Base-by-base conservation (phyloP, 768 basidiomycete genomes). In the Mycena belliarum region DNA sequence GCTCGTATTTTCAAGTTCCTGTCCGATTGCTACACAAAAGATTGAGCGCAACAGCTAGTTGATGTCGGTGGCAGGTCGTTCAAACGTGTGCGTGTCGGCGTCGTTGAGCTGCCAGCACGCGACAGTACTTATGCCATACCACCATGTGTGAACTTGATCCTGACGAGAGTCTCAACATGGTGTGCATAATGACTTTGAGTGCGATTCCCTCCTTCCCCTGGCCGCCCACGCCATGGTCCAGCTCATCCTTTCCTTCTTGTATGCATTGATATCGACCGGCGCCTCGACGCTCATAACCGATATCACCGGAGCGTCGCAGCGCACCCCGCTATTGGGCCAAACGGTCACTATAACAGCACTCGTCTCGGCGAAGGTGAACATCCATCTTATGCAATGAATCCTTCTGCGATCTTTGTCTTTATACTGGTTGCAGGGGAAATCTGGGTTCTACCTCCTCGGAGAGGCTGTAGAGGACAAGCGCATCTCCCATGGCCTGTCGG, bases 321-420 rank as follows among this genome's bases (percentile, higher is more conserved):
- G 69, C 60, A 82, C 82, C 29, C 81, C 83, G 52, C 64, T 78
- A 12, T 66, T 60, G 26, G 79, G 81, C 0, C 72, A 81, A 54
- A 71, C 66, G 6, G 80, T 85, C 24, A 75, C 78, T 63, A 71
- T 86, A 10, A 78, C 76, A 25, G 84, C 81, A 16, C 59, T 82
- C 6, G 81, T 83, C 0, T 79, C 81, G 9, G 82, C 83, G 6
- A 84, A 82, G 72, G 83, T 82, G 4, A 35, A n/a, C 16, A 2
- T 3, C 11, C 16, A 15, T 38, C 18, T n/a, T 38, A 4, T 38
- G 37, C 12, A n/a, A 6, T 6, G 16, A 6, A n/a, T 6, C 11
- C 37, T 3, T n/a, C 4, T n/a, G 20, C 6, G 18, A 10, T 38
- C 20, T 38, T n/a, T 38, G 37, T 12, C 2, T 5, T 5, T 38